A percentile compares a stretch with the other conserved stretches of the same genome.
Evolutionary conservation across 2,329 filamentous ascomycete genomes (phyloP).

Genomic region (Zymoseptoria passerinii): DNA sequence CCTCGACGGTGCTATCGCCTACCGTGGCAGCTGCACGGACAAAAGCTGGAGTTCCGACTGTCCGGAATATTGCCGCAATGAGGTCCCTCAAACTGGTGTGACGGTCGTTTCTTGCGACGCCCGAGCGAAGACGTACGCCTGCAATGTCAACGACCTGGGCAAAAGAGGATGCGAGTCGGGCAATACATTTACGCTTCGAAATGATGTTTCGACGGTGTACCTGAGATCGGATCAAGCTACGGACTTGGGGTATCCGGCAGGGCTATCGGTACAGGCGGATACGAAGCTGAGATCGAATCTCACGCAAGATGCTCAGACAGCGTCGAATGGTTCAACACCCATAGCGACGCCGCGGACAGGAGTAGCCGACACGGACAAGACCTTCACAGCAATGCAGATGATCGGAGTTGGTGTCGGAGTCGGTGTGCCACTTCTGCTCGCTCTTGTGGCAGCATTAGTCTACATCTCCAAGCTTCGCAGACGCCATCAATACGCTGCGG

Average conservation of each 20-base stretch:
- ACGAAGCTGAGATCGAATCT: background rate
- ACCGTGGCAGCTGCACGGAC: background rate
- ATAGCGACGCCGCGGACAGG: background rate
- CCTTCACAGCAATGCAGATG: conserved; percentile 6
- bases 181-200: background rate
- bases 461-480: background rate
- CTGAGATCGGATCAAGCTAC: background rate
- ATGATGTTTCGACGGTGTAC: background rate
- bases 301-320: background rate
- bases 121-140: background rate
- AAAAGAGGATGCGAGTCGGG: background rate
- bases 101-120: background rate
- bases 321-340: background rate
- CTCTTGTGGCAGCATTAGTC: background rate
- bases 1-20: conserved; percentile 1
- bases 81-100: background rate
- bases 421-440: conserved; percentile 7
- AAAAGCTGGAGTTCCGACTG: background rate
- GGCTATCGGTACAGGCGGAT: background rate
- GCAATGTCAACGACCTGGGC: background rate
- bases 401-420: conserved; percentile 8
- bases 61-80: background rate
- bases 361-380: background rate
- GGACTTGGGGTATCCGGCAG: background rate
- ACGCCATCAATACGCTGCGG: background rate